These are phyloP conservation scores for Dendrobium officinale DNA, from an alignment of 106 monocot genomes.

Conservation along the genomic window DNA sequence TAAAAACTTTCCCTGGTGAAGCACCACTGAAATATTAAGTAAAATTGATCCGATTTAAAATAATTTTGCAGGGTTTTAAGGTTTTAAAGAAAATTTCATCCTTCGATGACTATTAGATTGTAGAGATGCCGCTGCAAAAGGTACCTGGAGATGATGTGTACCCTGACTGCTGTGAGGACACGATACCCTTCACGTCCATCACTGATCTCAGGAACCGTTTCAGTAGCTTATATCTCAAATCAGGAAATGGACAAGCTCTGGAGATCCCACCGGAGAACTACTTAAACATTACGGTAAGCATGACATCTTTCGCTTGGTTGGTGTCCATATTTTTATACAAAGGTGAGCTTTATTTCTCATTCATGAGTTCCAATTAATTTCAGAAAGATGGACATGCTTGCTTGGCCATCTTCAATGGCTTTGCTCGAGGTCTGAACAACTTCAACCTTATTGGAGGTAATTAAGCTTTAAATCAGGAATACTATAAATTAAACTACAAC, in stretches of 20 bases:
- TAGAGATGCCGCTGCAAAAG: constrained; percentile 30
- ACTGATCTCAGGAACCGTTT: constrained; percentile 8
- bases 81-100: too few species aligned
- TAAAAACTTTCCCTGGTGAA: too few species aligned
- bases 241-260: not conserved
- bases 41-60: too few species aligned
- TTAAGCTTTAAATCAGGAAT: too few species aligned
- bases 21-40: too few species aligned
- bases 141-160: constrained; percentile 35
- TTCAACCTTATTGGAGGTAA: constrained; percentile 82
- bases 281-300: constrained; percentile 49
- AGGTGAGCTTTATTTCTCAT: too few species aligned
- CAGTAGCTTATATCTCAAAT: too few species aligned
- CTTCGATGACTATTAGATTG: not conserved
- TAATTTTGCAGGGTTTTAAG: too few species aligned
- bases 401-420: constrained; percentile 76
- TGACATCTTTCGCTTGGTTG: too few species aligned
- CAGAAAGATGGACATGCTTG: constrained; percentile 70
- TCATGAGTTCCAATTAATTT: not conserved
- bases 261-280: constrained; percentile 55
- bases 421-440: constrained; percentile 24
- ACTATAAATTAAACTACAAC: too few species aligned
- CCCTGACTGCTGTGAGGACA: constrained; percentile 74
- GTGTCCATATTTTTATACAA: not conserved
- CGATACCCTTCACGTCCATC: constrained; percentile 56